Percentiles rank a stretch among this genome's conserved stretches.
phyloP scores from a whole-genome alignment of 2,329 filamentous ascomycete species.

The Pyricularia sp. region DNA sequence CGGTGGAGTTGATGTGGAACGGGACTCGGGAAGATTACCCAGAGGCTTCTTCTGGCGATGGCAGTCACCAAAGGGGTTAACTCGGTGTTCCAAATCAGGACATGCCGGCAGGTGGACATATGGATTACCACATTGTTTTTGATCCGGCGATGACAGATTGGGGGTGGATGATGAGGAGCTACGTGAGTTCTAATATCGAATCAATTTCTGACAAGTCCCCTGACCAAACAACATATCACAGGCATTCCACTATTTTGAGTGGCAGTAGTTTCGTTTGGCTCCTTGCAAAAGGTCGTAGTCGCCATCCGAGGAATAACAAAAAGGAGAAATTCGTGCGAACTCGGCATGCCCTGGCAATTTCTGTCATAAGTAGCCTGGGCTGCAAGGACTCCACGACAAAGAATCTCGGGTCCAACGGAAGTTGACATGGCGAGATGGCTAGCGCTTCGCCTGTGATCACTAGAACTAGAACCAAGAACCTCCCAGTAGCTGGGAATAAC shows the following conservation, averaged over 20 bases:
- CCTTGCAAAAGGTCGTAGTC: background rate
- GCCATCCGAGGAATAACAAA: background rate
- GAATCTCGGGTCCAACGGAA: background rate
- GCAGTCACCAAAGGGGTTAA: background rate
- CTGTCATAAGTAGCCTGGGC: background rate
- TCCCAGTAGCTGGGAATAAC: background rate
- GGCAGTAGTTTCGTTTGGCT: background rate
- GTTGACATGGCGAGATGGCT: background rate
- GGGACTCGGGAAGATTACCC: background rate
- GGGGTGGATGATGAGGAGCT: background rate
- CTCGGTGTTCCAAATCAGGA: background rate
- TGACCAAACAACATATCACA: background rate
- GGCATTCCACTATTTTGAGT: background rate
- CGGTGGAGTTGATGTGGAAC: background rate
- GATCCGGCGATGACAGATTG: background rate
- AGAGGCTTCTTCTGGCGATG: background rate
- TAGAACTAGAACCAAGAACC: background rate
- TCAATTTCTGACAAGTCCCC: background rate
- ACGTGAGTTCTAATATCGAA: constrained; percentile 1
- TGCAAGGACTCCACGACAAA: background rate
- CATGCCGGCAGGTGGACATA: background rate
- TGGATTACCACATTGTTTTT: background rate
- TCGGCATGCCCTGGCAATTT: background rate
- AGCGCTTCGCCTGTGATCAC: background rate
- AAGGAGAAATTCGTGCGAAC: background rate